Base-by-base conservation (phyloP, 169 alveolate species). In the Plasmodium sp. region DNA sequence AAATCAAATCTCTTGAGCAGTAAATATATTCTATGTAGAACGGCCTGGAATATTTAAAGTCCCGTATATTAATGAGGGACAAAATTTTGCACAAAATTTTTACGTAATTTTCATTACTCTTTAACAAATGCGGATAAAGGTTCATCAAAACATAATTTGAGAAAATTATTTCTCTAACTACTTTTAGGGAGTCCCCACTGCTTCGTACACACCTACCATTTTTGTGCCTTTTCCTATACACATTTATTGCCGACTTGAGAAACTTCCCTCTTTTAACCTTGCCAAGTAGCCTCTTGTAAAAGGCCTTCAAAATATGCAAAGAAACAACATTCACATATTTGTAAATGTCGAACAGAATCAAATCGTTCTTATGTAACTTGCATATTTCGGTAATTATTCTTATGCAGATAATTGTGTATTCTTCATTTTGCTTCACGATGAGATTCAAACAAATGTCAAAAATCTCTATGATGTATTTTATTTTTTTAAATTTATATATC, bases 211-310 rank as follows among this genome's bases (percentile, higher is more conserved):
- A 79, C 18, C 73, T 80, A 22, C 9, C 18, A 10, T 67, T 75
- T 31, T 7, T n/a, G 39, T 18, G 62, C 18, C 51, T 75, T 77
- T 80, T 88, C 41, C 31, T 88, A 73, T 88, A 88, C n/a, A 88
- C 71, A 80, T 67, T 88, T 43, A 88, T 88, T 79, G 71, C 75
- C 1, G 90, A 88, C 22, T 88, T 88, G 12, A 88, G 56, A 62
- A 75, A 81, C 9, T 88, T 88, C 27, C 94, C 94, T 48, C 77
- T 88, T 45, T 88, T 88, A 36, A 88, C 94, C 51, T 88, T 88
- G 27, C 73, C 45, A 56, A 88, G 39, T 12, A 88, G 58, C 51
- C 31, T 79, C 22, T 80, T 56, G 67, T 88, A 88, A 88, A 88
- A 88, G 12, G 16, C 73, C 33, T 62, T 62, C 36, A 88, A 62